phyloP scores from a whole-genome alignment of 108 stramenopile genomes.

The Cyclotella sp. region DNA sequence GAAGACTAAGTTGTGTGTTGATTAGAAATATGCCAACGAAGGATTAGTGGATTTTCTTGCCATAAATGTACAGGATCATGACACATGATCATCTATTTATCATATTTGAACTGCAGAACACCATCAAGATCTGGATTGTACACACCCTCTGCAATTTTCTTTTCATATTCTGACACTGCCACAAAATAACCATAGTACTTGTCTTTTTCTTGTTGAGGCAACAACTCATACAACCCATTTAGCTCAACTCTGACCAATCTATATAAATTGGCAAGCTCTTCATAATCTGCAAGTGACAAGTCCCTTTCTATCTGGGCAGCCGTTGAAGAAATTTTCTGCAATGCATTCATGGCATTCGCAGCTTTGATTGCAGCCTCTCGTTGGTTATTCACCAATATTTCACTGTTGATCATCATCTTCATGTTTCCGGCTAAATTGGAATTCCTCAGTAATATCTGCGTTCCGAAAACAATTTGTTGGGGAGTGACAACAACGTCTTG shows the following conservation, averaged over 20 bases:
- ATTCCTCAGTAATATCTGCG: constrained; percentile 64
- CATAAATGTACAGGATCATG: too few relatives aligned
- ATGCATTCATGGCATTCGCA: constrained; percentile 58
- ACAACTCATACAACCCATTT: constrained; percentile 58
- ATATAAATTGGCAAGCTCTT: constrained; percentile 66
- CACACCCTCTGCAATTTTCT: constrained; percentile 66
- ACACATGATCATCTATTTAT: not conserved
- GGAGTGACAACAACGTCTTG: constrained; percentile 56
- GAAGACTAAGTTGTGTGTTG: too few relatives aligned
- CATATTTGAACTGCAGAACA: constrained; percentile 55
- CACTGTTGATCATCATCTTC: constrained; percentile 66
- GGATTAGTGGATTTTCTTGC: too few relatives aligned
- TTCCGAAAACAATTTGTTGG: constrained; percentile 74
- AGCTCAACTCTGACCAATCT: constrained; percentile 53
- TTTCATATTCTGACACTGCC: constrained; percentile 72
- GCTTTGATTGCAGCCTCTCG: constrained; percentile 55
- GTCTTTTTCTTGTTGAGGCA: constrained; percentile 60
- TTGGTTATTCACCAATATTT: constrained; percentile 55
- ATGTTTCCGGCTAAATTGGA: constrained; percentile 70
- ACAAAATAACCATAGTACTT: constrained; percentile 77
- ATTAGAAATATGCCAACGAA: too few relatives aligned
- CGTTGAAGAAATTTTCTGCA: constrained; percentile 55
- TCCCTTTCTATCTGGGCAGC: constrained; percentile 50
- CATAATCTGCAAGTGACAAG: constrained; percentile 52
- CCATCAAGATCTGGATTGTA: constrained; percentile 74